Conservation (phyloP, 345 rosid species). For the Litchi chinensis region DNA sequence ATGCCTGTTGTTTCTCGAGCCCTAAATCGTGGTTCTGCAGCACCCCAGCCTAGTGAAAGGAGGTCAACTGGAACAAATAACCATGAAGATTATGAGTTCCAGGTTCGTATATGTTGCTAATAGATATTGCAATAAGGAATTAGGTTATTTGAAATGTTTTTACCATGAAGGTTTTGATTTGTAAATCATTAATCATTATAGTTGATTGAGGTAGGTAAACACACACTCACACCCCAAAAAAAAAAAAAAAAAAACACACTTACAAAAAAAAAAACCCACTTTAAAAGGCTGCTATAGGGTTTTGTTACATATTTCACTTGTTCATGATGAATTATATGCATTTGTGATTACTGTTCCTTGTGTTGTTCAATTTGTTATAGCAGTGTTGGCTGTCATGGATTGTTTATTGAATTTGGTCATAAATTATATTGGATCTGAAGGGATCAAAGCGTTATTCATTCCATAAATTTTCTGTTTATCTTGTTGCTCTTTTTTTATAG, state of each 20-base stretch:
- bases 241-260: too few species aligned
- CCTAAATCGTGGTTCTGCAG: constrained; percentile 51
- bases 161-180: background rate
- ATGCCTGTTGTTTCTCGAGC: constrained; percentile 95
- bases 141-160: background rate
- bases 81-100: constrained; percentile 37
- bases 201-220: background rate
- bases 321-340: background rate
- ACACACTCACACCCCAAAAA: too few species aligned
- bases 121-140: background rate
- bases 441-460: too few species aligned
- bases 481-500: too few species aligned
- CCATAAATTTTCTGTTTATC: background rate
- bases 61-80: constrained; percentile 24
- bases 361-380: too few species aligned
- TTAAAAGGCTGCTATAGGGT: background rate
- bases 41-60: constrained; percentile 26
- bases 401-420: too few species aligned
- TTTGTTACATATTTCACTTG: background rate
- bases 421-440: too few species aligned
- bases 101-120: constrained; percentile 40
- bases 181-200: background rate
- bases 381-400: too few species aligned
- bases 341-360: background rate
- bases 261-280: too few species aligned